These are phyloP conservation scores for Strigomonas oncopelti DNA, from an alignment of 208 protist species.

Conservation along the genomic window DNA sequence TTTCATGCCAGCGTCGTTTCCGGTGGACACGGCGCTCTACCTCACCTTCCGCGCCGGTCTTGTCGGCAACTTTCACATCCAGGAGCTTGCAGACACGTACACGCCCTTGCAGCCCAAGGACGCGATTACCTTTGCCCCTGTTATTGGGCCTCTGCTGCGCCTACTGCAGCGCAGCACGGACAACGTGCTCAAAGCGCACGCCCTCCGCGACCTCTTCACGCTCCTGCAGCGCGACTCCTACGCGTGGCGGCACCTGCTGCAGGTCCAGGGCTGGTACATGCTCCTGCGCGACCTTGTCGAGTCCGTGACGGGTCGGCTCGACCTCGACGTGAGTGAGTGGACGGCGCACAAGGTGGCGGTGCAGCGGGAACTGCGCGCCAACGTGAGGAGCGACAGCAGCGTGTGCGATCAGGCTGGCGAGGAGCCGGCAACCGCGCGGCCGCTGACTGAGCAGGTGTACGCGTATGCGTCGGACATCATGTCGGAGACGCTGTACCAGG, in stretches of 20 bases:
- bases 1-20: constrained; percentile 24
- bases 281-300: constrained; percentile 26
- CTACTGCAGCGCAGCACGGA: constrained; percentile 48
- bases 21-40: constrained; percentile 47
- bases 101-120: constrained; percentile 20
- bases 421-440: neutral
- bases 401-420: neutral
- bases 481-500: constrained; percentile 50
- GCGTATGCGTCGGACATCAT: constrained; percentile 38
- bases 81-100: constrained; percentile 29
- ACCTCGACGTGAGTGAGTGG: neutral
- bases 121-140: constrained; percentile 46
- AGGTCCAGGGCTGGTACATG: constrained; percentile 65
- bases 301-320: neutral
- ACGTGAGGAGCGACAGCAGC: neutral
- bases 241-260: constrained; percentile 58
- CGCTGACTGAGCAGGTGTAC: constrained; percentile 4
- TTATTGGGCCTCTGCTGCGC: constrained; percentile 51
- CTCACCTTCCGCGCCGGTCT: constrained; percentile 57
- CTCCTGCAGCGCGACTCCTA: constrained; percentile 54
- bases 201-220: constrained; percentile 47
- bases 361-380: neutral
- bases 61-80: constrained; percentile 58
- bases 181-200: constrained; percentile 34
- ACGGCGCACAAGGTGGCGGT: neutral